Base-by-base conservation (phyloP, 2,329 filamentous ascomycete genomes). In the Alternaria novae-zelandiae region DNA sequence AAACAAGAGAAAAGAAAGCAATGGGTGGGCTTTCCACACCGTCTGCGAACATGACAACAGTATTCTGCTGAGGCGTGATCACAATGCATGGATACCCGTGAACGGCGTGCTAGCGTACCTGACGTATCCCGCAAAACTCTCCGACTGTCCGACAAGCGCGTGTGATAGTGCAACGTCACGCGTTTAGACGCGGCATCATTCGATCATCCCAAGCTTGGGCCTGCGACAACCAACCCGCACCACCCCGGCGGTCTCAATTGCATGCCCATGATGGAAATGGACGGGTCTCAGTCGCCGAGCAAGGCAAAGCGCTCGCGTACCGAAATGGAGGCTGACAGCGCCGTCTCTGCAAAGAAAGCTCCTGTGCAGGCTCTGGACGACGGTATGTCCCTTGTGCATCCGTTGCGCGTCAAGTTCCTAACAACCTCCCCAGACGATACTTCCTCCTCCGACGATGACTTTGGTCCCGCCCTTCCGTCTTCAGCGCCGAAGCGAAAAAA, bases 391-490 rank as follows among this genome's bases (percentile, higher is more conserved):
- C 11, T 20, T 26, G 47, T 23, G 21, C 50, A 55, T 28, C 47
- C 17, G 47, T 58, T 50, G 45, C 59, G 58, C 70, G 63, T 65
- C 46, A 50, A 23, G 26, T 21, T 28, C 32, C 60, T 63, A 59
- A 63, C 50, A 50, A 10, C 15, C 41, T 17, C n/a, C 51, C 5
- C 26, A 63, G 60, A 63, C 26, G 50, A 63, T 21, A 59, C 60
- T 57, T 89, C 87, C 73, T 96, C 93, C 36, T 95, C 92, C 4
- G 76, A 77, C 63, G 94, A 97, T 82, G 94, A 97, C 77, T 96
- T 97, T 83, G 96, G 96, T 46, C 96, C 96, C 26, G 91, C 95
- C 71, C 87, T 98, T 28, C 95, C 96, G 46, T 91, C 93, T 2
- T 87, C 90, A 54, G 90, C 87, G 20, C 89, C 90, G 3, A 91